A percentile compares a stretch with the other conserved stretches of the same genome.
Evolutionary conservation across 164 flowering plant genomes (phyloP).

Genomic region (Litsea cubeba): DNA sequence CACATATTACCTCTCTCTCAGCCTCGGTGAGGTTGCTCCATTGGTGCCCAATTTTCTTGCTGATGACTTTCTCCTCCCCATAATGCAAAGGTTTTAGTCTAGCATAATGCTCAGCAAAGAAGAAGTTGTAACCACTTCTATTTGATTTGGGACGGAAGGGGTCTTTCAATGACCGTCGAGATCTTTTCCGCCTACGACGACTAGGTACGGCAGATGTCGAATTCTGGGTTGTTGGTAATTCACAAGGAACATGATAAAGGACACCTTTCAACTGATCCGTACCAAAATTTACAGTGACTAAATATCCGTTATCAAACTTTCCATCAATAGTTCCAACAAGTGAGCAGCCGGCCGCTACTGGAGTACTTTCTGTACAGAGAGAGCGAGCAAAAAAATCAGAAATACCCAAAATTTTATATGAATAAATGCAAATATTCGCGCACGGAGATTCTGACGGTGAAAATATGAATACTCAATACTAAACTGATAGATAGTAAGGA

Average conservation of each 20-base stretch:
- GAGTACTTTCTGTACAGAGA: conserved; percentile 28
- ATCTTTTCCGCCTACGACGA: conserved; percentile 39
- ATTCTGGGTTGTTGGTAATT: conserved; percentile 19
- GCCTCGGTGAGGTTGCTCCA: conserved; percentile 59
- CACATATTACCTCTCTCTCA: conserved; percentile 50
- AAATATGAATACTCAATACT: too few species aligned
- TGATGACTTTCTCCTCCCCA: conserved; percentile 52
- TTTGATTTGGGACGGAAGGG: conserved; percentile 53
- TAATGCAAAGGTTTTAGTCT: conserved; percentile 38
- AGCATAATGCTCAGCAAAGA: conserved; percentile 59
- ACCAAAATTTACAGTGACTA: conserved; percentile 57
- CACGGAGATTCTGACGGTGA: too few species aligned
- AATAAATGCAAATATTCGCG: too few species aligned
- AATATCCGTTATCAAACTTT: too few species aligned
- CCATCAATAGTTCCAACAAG: conserved; percentile 69
- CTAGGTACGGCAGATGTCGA: conserved; percentile 19
- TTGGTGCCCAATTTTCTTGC: conserved; percentile 44
- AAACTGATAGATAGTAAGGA: too few species aligned
- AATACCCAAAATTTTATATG: too few species aligned
- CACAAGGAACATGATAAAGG: conserved; percentile 57
- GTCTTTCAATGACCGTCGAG: conserved; percentile 36
- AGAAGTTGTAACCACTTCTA: conserved; percentile 63
- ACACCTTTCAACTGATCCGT: conserved; percentile 65
- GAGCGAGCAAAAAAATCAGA: too few species aligned
- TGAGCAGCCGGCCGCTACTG: conserved; percentile 35